phyloP scores from a whole-genome alignment of 768 basidiomycete species.

The Mycena polygramma region DNA sequence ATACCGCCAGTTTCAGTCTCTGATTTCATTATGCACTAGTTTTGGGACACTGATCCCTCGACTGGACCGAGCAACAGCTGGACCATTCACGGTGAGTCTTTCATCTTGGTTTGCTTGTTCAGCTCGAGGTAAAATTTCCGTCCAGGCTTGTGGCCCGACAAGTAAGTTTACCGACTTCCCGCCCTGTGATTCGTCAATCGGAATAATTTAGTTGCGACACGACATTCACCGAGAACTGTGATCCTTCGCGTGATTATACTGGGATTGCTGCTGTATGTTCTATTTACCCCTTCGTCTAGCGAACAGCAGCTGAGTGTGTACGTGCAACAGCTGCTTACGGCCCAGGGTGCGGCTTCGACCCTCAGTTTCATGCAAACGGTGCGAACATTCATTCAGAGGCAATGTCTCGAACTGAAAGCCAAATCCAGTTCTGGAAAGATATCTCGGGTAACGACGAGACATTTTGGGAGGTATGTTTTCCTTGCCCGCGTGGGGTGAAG shows the following conservation, averaged over 20 bases:
- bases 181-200: conserved; percentile 39
- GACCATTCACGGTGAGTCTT: conserved; percentile 55
- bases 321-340: conserved; percentile 52
- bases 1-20: not conserved
- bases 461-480: conserved; percentile 63
- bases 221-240: conserved; percentile 56
- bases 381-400: not conserved
- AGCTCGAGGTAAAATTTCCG: conserved; percentile 26
- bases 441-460: conserved; percentile 52
- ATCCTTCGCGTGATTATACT: conserved; percentile 58
- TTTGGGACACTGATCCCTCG: conserved; percentile 65
- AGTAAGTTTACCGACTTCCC: conserved; percentile 51
- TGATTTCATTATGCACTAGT: conserved; percentile 43
- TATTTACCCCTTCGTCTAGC: not conserved
- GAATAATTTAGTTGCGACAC: conserved; percentile 62
- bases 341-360: conserved; percentile 56
- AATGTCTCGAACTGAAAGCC: not conserved
- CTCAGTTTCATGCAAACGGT: conserved; percentile 55
- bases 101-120: not conserved
- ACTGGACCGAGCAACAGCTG: conserved; percentile 64
- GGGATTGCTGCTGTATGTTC: conserved; percentile 51
- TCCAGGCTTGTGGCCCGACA: conserved; percentile 64
- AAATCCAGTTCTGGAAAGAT: conserved; percentile 58
- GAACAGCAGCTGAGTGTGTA: not conserved
- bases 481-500: conserved; percentile 48